phyloP scores from a whole-genome alignment of 495 filamentous ascomycete genomes.

The Margaritispora aquatica region DNA sequence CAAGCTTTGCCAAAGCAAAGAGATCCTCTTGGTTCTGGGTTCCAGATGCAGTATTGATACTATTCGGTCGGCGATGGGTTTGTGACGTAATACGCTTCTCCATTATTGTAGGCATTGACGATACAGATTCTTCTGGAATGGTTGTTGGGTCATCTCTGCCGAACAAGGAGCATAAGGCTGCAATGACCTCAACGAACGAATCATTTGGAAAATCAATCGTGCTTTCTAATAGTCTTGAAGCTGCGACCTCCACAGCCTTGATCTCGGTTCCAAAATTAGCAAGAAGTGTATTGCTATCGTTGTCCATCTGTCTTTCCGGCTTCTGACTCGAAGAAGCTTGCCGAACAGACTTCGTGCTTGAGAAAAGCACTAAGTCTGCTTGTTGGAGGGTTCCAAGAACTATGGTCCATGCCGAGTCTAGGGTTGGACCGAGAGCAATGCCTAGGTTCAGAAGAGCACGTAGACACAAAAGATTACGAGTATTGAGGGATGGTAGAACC shows the following conservation, averaged over 20 bases:
- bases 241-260: conserved; percentile 82
- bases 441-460: conserved; percentile 88
- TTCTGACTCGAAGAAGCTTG: conserved; percentile 28
- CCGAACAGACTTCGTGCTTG: conserved; percentile 41
- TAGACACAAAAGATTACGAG: conserved; percentile 83
- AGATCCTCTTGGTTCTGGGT: conserved; percentile 57
- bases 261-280: conserved; percentile 71
- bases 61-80: conserved; percentile 51
- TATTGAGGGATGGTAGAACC: conserved; percentile 56
- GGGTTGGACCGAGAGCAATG: conserved; percentile 85
- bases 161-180: conserved; percentile 64
- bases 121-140: conserved; percentile 19
- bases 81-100: conserved; percentile 20
- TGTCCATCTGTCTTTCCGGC: conserved; percentile 34
- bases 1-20: conserved; percentile 79
- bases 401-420: conserved; percentile 82
- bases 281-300: conserved; percentile 42
- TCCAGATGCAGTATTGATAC: conserved; percentile 46
- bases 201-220: conserved; percentile 80
- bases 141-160: conserved; percentile 34
- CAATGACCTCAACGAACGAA: conserved; percentile 71
- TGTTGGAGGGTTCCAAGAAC: conserved; percentile 86
- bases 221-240: conserved; percentile 80
- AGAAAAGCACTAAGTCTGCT: conserved; percentile 77
- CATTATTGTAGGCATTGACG: conserved; percentile 24